Base-by-base conservation (phyloP, 2,329 filamentous ascomycete genomes). In the Hyphodiscus sp. region DNA sequence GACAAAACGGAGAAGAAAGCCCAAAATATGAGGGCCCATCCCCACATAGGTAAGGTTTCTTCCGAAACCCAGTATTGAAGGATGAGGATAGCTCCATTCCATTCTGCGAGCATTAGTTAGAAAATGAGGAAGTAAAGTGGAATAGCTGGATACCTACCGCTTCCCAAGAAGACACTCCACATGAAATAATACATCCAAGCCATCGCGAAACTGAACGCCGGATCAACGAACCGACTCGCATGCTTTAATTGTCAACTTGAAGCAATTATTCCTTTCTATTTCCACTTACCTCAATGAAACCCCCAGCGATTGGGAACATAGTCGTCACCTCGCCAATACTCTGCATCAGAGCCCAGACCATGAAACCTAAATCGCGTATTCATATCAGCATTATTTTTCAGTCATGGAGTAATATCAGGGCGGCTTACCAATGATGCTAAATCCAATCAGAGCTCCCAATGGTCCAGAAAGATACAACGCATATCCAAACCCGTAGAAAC, bases 401-500 rank as follows among this genome's bases (percentile, higher is more conserved):
- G n/a, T n/a, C n/a, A n/a, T n/a, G n/a, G n/a, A n/a, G n/a, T n/a
- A n/a, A n/a, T n/a, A n/a, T n/a, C n/a, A n/a, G n/a, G 8, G 23
- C 3, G 8, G 23, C 54, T 76, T 70, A 3, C 76, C 76, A 49
- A 77, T 73, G 29, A 78, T 63, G 8, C 67, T 68, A 50, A 79
- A 80, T 4, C 76, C 75, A 57, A 79, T 77, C 44, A 79, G 61
- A 20, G 77, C 63, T 2, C 75, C 74, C 1, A 74, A 75, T 11
- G 76, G 77, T 0, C 77, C 76, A 49, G 74, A 76, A 20, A 73
- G 71, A 20, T 69, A 68, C 4, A 80, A 65, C 0, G 76, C 76
- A 54, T 73, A 74, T 20, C 76, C 76, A 20, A 75, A 73, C 30
- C 75, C 76, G 47, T 79, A 74, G 10, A 79, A 68, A 18, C 79